These are phyloP conservation scores for Tolypocladium ovalisporum DNA, from an alignment of 2,329 filamentous ascomycete species.

Conservation along the genomic window DNA sequence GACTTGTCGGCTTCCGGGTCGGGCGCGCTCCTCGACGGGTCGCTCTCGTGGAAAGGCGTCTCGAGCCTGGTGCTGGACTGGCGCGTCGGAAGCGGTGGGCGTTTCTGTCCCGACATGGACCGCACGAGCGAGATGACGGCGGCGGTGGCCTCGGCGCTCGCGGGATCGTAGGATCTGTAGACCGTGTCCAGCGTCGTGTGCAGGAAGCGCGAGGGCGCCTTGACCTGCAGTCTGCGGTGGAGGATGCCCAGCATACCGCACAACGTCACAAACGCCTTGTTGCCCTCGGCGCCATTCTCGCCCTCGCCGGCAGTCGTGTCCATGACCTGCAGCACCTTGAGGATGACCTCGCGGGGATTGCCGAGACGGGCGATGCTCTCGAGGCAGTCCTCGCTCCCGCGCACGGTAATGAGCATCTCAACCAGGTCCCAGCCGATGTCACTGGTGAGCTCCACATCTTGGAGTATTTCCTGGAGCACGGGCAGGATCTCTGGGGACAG, in stretches of 20 bases:
- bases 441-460: constrained; percentile 56
- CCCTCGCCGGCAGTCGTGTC: constrained; percentile 34
- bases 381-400: constrained; percentile 59
- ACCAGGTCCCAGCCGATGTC: constrained; percentile 82
- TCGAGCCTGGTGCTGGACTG: constrained; percentile 47
- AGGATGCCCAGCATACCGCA: constrained; percentile 63
- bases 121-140: constrained; percentile 61
- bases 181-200: constrained; percentile 67
- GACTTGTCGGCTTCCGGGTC: constrained; percentile 44
- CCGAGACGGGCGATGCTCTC: constrained; percentile 65
- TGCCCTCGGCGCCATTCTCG: constrained; percentile 24
- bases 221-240: constrained; percentile 65
- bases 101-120: constrained; percentile 53
- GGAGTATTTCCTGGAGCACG: constrained; percentile 55
- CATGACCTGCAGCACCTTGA: constrained; percentile 68
- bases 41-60: constrained; percentile 44
- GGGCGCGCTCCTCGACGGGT: constrained; percentile 43
- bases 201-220: constrained; percentile 67
- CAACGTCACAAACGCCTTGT: constrained; percentile 53
- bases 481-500: constrained; percentile 57
- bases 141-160: constrained; percentile 55
- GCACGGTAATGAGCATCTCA: constrained; percentile 57
- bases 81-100: constrained; percentile 50
- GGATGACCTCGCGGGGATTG: constrained; percentile 70
- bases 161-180: constrained; percentile 52